Evolutionary conservation across 305 asterid genomes (phyloP).

Genomic region (Lippia alba): DNA sequence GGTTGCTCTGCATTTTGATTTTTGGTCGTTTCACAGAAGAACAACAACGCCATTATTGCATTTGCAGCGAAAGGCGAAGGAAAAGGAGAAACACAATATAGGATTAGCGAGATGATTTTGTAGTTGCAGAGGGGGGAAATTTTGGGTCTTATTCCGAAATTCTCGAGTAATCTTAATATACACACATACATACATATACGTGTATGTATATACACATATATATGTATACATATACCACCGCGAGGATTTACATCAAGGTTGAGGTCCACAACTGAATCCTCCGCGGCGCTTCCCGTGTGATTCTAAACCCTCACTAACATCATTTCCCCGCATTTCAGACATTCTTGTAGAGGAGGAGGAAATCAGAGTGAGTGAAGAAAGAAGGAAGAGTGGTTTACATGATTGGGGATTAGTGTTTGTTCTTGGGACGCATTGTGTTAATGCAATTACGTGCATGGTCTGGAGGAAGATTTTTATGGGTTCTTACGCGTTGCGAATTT

Average conservation of each 20-base stretch:
- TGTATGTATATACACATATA: background rate
- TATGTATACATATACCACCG: background rate
- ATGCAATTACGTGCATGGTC: constrained; percentile 15
- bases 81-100: background rate
- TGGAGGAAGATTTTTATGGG: constrained; percentile 28
- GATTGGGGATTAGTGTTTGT: constrained; percentile 1
- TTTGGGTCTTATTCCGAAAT: constrained; percentile 10
- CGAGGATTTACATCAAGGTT: constrained; percentile 36
- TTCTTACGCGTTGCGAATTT: constrained; percentile 25
- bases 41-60: constrained; percentile 4
- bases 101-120: constrained; percentile 29
- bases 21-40: background rate
- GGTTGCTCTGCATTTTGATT: constrained; percentile 18
- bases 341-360: constrained; percentile 18
- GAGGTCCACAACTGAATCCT: constrained; percentile 25
- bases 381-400: background rate
- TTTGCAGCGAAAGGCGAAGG: background rate
- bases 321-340: background rate
- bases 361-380: background rate
- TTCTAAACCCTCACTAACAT: constrained; percentile 39
- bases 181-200: background rate
- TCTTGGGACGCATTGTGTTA: constrained; percentile 15
- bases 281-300: constrained; percentile 33
- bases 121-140: constrained; percentile 32
- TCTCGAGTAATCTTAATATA: constrained; percentile 22